phyloP scores from a whole-genome alignment of 2,329 filamentous ascomycete species.

The Colletotrichum sp. region DNA sequence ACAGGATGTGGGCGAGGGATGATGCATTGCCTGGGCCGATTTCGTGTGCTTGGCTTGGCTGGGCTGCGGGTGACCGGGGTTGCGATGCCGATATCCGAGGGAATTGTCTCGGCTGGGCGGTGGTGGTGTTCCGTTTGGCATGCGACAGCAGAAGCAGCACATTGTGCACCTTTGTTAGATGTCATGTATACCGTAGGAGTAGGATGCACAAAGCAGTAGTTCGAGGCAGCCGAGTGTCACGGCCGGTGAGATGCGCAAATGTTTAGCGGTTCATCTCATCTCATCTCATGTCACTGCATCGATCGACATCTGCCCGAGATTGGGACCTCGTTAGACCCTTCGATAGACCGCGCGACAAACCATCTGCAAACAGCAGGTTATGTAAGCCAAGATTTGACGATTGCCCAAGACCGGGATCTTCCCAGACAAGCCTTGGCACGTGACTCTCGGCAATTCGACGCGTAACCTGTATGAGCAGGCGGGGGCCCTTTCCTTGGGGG shows the following conservation, averaged over 20 bases:
- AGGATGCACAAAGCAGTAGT: background rate
- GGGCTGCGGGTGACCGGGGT: background rate
- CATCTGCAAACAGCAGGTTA: background rate
- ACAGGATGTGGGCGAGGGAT: background rate
- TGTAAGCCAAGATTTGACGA: background rate
- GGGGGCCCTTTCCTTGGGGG: background rate
- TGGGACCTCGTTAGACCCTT: background rate
- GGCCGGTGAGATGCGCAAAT: background rate
- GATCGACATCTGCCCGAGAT: background rate
- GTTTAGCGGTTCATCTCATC: background rate
- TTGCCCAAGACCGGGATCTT: background rate
- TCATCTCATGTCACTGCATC: background rate
- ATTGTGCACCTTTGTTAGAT: background rate
- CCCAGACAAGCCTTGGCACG: conserved; percentile 11
- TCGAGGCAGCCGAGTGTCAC: background rate
- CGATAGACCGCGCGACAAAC: background rate
- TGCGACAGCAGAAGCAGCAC: background rate
- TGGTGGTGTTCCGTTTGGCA: background rate
- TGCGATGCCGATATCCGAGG: conserved; percentile 15
- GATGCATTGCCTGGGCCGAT: background rate
- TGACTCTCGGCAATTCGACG: conserved; percentile 14
- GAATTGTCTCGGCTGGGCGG: background rate
- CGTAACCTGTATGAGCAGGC: conserved; percentile 1
- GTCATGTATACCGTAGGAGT: background rate
- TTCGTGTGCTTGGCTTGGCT: background rate